Conservation (phyloP, 176 grass and related monocot species). For the Bonia amplexicaulis region DNA sequence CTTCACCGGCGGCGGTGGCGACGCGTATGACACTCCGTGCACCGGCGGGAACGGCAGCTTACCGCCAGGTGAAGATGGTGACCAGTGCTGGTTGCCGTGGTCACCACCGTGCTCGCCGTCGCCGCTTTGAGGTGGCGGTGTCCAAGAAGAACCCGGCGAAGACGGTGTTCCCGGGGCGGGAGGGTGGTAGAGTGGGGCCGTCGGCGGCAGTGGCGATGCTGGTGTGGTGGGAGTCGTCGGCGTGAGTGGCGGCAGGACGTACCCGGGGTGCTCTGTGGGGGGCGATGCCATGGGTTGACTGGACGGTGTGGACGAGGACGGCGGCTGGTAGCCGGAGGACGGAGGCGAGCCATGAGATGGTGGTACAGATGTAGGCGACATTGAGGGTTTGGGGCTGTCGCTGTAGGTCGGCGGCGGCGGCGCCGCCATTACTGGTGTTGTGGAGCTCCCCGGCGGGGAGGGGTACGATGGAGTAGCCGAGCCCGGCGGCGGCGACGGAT, state of each 20-base stretch:
- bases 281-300: conserved; percentile 24
- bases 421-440: background rate
- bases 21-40: conserved; percentile 37
- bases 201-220: background rate
- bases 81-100: conserved; percentile 19
- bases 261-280: conserved; percentile 26
- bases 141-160: background rate
- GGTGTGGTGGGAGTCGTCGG: conserved; percentile 17
- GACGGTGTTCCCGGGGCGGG: background rate
- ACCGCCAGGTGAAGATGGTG: background rate
- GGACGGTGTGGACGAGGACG: conserved; percentile 9
- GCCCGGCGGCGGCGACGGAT: background rate
- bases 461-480: conserved; percentile 3
- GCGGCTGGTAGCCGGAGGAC: conserved; percentile 16
- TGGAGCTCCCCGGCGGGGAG: background rate
- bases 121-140: conserved; percentile 23
- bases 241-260: conserved; percentile 29
- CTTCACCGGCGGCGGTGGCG: background rate
- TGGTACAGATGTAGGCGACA: conserved; percentile 7
- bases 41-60: conserved; percentile 31
- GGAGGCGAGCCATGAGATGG: background rate
- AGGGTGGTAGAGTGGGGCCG: background rate
- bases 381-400: conserved; percentile 20
- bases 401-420: conserved; percentile 19
- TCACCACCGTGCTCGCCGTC: background rate